phyloP scores from a whole-genome alignment of 139 green algal genomes.

The Chlorella sorokiniana region DNA sequence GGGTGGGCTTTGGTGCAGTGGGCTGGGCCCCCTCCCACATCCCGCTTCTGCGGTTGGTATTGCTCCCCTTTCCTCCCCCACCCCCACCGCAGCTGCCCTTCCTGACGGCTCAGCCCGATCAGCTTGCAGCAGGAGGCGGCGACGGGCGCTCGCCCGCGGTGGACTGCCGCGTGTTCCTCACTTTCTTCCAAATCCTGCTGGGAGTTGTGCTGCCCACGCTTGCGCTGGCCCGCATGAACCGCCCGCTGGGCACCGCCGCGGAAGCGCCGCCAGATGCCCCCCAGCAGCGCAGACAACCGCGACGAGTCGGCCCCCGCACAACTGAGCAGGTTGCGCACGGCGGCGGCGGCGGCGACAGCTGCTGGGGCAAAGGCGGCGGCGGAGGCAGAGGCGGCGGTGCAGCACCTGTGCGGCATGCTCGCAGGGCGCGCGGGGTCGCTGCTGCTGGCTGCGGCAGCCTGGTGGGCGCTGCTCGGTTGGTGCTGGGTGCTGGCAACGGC shows the following conservation, averaged over 20 bases:
- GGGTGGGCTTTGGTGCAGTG: not conserved
- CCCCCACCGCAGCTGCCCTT: constrained; percentile 1
- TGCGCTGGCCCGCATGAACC: not conserved
- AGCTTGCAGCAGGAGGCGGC: not conserved
- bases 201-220: not conserved
- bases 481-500: not conserved
- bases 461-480: not conserved
- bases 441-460: not conserved
- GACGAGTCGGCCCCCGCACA: not conserved
- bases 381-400: not conserved
- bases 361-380: not conserved
- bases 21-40: not conserved
- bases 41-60: not conserved
- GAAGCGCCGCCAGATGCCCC: not conserved
- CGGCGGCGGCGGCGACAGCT: not conserved
- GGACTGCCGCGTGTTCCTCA: not conserved
- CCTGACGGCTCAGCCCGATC: not conserved
- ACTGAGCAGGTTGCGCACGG: not conserved
- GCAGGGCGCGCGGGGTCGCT: not conserved
- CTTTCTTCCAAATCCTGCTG: not conserved
- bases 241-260: not conserved
- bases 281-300: not conserved
- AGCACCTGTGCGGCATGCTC: not conserved
- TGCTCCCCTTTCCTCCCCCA: not conserved
- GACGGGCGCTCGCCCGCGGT: not conserved